These are phyloP conservation scores for Rhodotorula sp. DNA, from an alignment of 1,284 basidiomycete species.

Conservation along the genomic window DNA sequence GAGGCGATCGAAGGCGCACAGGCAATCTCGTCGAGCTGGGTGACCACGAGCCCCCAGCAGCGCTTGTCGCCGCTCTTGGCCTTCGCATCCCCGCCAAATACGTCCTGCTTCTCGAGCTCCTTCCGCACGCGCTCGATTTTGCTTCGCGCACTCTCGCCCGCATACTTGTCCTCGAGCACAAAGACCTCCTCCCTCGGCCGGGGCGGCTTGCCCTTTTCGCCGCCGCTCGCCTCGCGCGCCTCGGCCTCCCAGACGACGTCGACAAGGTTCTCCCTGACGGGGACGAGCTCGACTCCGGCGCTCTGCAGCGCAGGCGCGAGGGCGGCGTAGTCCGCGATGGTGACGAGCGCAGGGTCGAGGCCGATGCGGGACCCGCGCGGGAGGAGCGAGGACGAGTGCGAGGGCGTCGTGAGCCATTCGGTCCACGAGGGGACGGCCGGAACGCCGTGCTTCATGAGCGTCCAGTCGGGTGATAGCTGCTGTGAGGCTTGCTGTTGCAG, in stretches of 20 bases:
- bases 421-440: conserved; percentile 35
- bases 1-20: conserved; percentile 58
- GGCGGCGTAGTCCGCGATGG: conserved; percentile 46
- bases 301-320: conserved; percentile 60
- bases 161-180: conserved; percentile 69
- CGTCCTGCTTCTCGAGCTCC: conserved; percentile 66
- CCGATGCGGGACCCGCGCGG: conserved; percentile 63
- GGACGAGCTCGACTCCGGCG: conserved; percentile 63
- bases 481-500: conserved; percentile 30
- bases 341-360: conserved; percentile 75
- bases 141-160: conserved; percentile 65
- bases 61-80: conserved; percentile 17
- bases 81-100: conserved; percentile 55
- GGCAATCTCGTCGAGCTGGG: conserved; percentile 72
- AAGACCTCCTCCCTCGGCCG: conserved; percentile 72
- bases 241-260: conserved; percentile 71
- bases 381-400: conserved; percentile 26
- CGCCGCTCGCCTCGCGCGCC: conserved; percentile 53
- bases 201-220: conserved; percentile 55
- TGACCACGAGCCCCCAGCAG: conserved; percentile 61
- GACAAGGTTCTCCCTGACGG: conserved; percentile 71
- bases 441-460: conserved; percentile 31
- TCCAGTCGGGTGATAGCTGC: conserved; percentile 35
- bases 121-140: conserved; percentile 71
- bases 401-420: conserved; percentile 27